Percentiles rank a stretch among this genome's conserved stretches.
Evolutionary conservation across 2,329 filamentous ascomycete genomes (phyloP).

Genomic region (Orbilia brochopaga): DNA sequence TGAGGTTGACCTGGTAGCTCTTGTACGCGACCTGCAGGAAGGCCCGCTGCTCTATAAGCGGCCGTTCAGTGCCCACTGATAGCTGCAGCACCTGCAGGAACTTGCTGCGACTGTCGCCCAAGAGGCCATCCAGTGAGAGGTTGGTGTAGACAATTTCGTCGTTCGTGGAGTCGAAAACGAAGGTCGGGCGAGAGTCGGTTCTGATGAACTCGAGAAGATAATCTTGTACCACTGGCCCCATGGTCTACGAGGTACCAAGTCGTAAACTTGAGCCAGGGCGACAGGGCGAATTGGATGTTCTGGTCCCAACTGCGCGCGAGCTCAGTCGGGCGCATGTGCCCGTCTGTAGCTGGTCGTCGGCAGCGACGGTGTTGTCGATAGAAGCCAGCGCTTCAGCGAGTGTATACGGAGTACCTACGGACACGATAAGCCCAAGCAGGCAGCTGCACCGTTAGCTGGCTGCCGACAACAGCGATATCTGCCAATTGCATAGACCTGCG

Average conservation of each 20-base stretch:
- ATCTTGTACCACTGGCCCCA: conserved; percentile 29
- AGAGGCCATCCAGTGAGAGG: conserved; percentile 18
- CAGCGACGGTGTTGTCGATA: too few relatives aligned
- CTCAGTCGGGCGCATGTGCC: too few relatives aligned
- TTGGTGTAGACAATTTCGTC: conserved; percentile 37
- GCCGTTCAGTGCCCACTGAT: conserved; percentile 11
- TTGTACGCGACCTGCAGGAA: conserved; percentile 22
- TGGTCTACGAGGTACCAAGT: conserved; percentile 5
- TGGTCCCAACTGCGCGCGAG: too few relatives aligned
- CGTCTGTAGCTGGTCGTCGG: too few relatives aligned
- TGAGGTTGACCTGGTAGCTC: conserved; percentile 32
- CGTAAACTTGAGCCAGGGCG: too few relatives aligned
- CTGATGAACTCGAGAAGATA: conserved; percentile 44
- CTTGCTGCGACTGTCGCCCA: conserved; percentile 16
- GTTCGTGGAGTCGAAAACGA: conserved; percentile 30
- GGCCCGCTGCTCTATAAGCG: neutral
- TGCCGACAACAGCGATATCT: too few relatives aligned
- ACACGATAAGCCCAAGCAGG: too few relatives aligned
- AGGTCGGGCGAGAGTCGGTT: conserved; percentile 41
- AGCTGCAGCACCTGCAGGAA: conserved; percentile 16
- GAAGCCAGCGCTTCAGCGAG: too few relatives aligned
- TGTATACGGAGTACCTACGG: too few relatives aligned
- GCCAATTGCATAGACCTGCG: too few relatives aligned
- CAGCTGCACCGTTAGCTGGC: too few relatives aligned
- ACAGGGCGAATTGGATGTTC: neutral